A percentile compares a stretch with the other conserved stretches of the same genome.
Evolutionary conservation across 805 yeast species (phyloP).

Genomic region (Lipomyces anomalus): DNA sequence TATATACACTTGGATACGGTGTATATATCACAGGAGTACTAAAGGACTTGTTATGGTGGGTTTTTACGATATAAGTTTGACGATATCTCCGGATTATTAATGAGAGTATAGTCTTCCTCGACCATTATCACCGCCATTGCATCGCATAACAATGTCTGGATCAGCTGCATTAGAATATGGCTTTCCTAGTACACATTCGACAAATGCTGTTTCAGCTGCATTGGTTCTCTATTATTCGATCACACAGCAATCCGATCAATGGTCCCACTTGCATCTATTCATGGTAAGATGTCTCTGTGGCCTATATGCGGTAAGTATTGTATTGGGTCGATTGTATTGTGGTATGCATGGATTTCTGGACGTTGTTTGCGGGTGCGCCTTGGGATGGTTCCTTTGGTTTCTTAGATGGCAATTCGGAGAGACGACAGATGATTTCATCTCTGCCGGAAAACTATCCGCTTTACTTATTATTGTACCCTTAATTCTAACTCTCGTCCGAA

Average conservation of each 20-base stretch:
- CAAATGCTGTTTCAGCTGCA: slow-evolving; percentile 84
- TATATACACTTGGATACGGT: slow-evolving; percentile 60
- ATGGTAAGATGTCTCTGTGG: slow-evolving; percentile 10
- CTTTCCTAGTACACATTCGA: slow-evolving; percentile 89
- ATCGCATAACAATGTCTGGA: slow-evolving; percentile 82
- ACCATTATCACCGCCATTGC: slow-evolving; percentile 87
- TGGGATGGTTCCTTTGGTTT: slow-evolving; percentile 55
- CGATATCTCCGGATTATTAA: slow-evolving; percentile 38
- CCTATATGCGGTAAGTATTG: slow-evolving; percentile 57
- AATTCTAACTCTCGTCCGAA: slow-evolving; percentile 50
- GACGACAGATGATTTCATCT: slow-evolving; percentile 40
- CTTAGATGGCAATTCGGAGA: slow-evolving; percentile 41
- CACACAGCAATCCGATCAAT: slow-evolving; percentile 1
- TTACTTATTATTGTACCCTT: slow-evolving; percentile 34
- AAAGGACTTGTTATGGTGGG: slow-evolving; percentile 70
- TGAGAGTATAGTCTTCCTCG: slow-evolving; percentile 58
- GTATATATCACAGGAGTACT: slow-evolving; percentile 57
- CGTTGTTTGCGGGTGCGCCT: slow-evolving; percentile 53
- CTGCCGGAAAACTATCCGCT: slow-evolving; percentile 20
- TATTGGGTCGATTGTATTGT: slow-evolving; percentile 80
- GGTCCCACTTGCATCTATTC: slow-evolving; percentile 6
- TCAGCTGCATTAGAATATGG: slow-evolving; percentile 93
- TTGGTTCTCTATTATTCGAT: slow-evolving; percentile 39
- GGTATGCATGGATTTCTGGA: slow-evolving; percentile 97
- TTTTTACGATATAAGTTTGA: background rate